Evolutionary conservation across 2,329 filamentous ascomycete genomes (phyloP), one percentile per base, ranked within the genome.

Genomic region (Botrytis fabae): DNA sequence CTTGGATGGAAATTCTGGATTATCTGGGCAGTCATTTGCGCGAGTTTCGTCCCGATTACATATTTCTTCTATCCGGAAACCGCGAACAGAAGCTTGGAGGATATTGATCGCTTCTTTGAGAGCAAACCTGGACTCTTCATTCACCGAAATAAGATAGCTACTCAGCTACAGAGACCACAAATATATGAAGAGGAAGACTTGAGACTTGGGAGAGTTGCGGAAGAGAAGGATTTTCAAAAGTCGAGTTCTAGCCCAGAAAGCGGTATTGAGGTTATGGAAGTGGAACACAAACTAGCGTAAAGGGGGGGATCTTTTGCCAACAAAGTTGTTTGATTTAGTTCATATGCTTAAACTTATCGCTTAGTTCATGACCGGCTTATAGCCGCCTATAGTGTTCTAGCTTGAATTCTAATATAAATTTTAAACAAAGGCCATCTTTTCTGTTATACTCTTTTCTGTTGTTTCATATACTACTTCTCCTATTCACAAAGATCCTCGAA

Each of bases 21-120:
- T 28, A 79, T 83, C n/a, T 83, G 81, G 75, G 80, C 79, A 0
- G 77, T 78, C 9, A 74, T 81, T 54, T 80, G 80, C 63, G 79
- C 78, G 35, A 75, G 68, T 62, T 70, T 84, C 63, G 78, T 85
- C 1, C 84, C 83, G 0, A 77, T 84, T 8, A 79, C 84, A 4
- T 85, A 83, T 77, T 82, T 83, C 74, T 83, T 85, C 76, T 87
- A 86, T 68, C 87, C 87, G 0, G 87, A 89, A 77, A 89, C 87
- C 0, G 82, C 81, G 38, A 84, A 85, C 59, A 79, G 86, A 14
- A 81, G 80, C 1, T 81, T 88, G 0, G 86, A 88, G 75, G 85
- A 88, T 74, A 86, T 88, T 48, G 86, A 87, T 75, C 80, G 83
- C 38, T 81, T 87, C 76, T 87, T 87, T 72, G 68, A 60, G 28